Evolutionary conservation across 2,329 filamentous ascomycete genomes (phyloP).

Genomic region (Dryadomyces quercivorus): DNA sequence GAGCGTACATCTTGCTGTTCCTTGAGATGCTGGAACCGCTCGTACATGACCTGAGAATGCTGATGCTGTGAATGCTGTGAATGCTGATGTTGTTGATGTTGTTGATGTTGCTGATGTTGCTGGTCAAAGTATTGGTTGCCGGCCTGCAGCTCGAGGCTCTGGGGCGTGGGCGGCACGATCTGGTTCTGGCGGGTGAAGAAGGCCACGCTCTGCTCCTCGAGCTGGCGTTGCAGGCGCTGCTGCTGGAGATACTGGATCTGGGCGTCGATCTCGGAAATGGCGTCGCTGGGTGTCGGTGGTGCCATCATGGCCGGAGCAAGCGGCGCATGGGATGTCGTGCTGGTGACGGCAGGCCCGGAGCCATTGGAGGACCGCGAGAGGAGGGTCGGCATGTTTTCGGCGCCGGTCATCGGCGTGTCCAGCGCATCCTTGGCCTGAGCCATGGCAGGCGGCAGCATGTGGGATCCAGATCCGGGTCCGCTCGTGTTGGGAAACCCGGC

Average conservation of each 20-base stretch:
- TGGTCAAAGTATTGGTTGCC: constrained; percentile 45
- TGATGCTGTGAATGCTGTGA: too few relatives aligned
- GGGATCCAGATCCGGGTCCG: constrained; percentile 11
- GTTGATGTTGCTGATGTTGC: constrained; percentile 35
- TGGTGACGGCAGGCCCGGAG: constrained; percentile 24
- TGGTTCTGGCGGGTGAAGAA: constrained; percentile 42
- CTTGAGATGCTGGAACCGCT: constrained; percentile 28
- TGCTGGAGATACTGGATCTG: constrained; percentile 55
- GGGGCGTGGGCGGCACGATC: constrained; percentile 67
- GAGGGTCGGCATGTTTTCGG: constrained; percentile 23
- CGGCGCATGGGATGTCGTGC: constrained; percentile 28
- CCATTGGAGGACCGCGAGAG: constrained; percentile 17
- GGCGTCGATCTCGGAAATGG: constrained; percentile 48
- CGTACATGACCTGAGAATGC: constrained; percentile 34
- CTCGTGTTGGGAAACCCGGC: constrained; percentile 34
- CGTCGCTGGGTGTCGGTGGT: constrained; percentile 34
- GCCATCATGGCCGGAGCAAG: constrained; percentile 34
- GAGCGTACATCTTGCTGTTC: constrained; percentile 53
- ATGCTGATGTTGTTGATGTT: constrained; percentile 21
- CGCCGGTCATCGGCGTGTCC: constrained; percentile 38
- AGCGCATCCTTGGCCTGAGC: constrained; percentile 25
- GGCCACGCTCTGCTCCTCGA: constrained; percentile 44
- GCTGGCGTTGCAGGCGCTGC: constrained; percentile 45
- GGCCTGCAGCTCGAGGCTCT: constrained; percentile 64
- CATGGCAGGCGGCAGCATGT: constrained; percentile 14